phyloP scores from a whole-genome alignment of 2,329 filamentous ascomycete species.

The Microdochium bolleyi region DNA sequence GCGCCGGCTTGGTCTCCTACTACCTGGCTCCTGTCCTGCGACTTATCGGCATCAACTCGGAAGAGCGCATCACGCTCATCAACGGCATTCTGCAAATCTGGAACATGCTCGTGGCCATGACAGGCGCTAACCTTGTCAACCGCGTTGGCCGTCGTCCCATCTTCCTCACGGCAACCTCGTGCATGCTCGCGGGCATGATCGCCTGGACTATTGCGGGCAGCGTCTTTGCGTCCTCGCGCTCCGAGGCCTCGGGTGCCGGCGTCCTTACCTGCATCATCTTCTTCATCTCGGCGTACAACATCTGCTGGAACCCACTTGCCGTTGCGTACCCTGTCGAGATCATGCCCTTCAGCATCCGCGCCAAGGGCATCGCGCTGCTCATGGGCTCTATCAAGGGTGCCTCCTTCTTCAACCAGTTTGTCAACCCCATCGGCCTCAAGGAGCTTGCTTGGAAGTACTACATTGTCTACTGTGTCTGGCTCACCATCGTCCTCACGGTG shows the following conservation, averaged over 20 bases:
- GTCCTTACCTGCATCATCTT: conserved; percentile 40
- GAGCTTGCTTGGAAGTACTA: conserved; percentile 29
- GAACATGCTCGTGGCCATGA: conserved; percentile 25
- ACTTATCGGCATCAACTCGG: conserved; percentile 23
- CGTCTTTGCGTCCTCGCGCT: conserved; percentile 15
- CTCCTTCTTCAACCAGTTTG: conserved; percentile 24
- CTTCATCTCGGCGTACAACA: conserved; percentile 35
- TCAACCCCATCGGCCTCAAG: conserved; percentile 24
- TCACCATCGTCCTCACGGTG: conserved; percentile 14
- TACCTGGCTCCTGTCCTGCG: conserved; percentile 24
- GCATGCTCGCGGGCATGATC: conserved; percentile 26
- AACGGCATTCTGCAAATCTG: conserved; percentile 23
- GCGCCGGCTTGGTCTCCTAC: conserved; percentile 24
- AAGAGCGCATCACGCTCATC: conserved; percentile 26
- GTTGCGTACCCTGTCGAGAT: conserved; percentile 33
- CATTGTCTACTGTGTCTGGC: conserved; percentile 30
- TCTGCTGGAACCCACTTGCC: conserved; percentile 37
- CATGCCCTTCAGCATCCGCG: conserved; percentile 25
- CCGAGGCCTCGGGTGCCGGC: conserved; percentile 26
- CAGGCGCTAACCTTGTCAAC: conserved; percentile 29
- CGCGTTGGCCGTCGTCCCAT: conserved; percentile 32
- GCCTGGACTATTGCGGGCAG: conserved; percentile 30
- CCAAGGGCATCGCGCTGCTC: conserved; percentile 31
- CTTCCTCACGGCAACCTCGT: conserved; percentile 25
- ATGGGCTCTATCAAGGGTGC: conserved; percentile 30